A percentile compares a stretch with the other conserved stretches of the same genome.
These are phyloP conservation scores for Quercus parvula DNA, from an alignment of 306 rosid genomes.

Conservation along the genomic window DNA sequence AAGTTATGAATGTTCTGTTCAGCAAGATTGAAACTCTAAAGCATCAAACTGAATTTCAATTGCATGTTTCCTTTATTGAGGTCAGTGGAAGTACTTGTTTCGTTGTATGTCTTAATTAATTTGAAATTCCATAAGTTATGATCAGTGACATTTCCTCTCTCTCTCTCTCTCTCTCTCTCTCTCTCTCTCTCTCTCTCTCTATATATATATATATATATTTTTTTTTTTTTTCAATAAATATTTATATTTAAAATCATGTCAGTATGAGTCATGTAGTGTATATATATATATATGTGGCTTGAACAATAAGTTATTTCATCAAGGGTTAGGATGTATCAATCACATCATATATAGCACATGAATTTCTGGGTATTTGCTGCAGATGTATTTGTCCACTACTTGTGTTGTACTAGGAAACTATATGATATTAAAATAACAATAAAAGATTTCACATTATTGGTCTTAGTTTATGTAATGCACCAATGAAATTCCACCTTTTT, in stretches of 20 bases:
- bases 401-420: neutral
- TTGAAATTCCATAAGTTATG: neutral
- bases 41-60: slow-evolving; percentile 84
- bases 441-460: neutral
- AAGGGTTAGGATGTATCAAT: neutral
- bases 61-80: slow-evolving; percentile 98
- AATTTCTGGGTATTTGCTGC: neutral
- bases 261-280: neutral
- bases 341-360: neutral
- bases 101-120: neutral
- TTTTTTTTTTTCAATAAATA: neutral
- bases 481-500: neutral
- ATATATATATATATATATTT: neutral
- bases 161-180: too few species aligned
- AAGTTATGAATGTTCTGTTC: slow-evolving; percentile 88
- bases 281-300: neutral
- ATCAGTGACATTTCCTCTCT: too few species aligned
- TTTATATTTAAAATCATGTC: neutral
- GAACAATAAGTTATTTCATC: neutral
- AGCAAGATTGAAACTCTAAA: slow-evolving; percentile 77
- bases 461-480: neutral
- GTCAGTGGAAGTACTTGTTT: slow-evolving; percentile 31
- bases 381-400: neutral
- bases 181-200: too few species aligned
- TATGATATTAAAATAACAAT: neutral